Conservation (phyloP, 352 stramenopile genomes). For the Globisporangium sylvaticum region DNA sequence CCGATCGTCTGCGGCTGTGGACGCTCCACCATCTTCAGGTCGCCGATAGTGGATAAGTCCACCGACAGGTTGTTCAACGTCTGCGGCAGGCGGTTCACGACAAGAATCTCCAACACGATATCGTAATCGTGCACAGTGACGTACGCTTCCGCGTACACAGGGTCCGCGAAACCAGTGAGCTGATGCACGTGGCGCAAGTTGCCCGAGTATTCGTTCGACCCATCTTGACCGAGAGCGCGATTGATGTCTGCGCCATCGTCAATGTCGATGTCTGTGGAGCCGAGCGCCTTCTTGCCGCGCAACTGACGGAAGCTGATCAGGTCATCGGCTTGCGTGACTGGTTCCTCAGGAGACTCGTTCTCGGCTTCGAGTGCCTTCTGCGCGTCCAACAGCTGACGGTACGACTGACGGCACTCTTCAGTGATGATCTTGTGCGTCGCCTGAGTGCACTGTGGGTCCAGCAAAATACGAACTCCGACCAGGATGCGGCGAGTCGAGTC, state of each 20-base stretch:
- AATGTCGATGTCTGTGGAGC: conserved; percentile 95
- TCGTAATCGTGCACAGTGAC: conserved; percentile 99
- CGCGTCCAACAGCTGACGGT: conserved; percentile 67
- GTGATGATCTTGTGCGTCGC: conserved; percentile 74
- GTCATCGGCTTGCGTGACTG: conserved; percentile 88
- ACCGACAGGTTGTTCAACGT: conserved; percentile 98
- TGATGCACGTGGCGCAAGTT: conserved; percentile 98
- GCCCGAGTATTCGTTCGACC: conserved; percentile 82
- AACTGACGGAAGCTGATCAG: conserved; percentile 98
- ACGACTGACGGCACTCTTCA: conserved; percentile 75
- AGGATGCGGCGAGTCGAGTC: conserved; percentile 95
- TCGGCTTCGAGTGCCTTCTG: conserved; percentile 71
- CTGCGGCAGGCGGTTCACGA: conserved; percentile 98
- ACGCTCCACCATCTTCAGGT: conserved; percentile 99
- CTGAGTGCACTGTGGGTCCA: conserved; percentile 86
- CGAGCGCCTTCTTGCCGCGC: conserved; percentile 89
- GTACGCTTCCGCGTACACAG: conserved; percentile 98
- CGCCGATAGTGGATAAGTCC: conserved; percentile 98
- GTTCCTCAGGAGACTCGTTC: conserved; percentile 49
- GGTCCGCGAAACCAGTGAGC: conserved; percentile 98
- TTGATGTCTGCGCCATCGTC: conserved; percentile 97
- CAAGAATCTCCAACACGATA: conserved; percentile 98
- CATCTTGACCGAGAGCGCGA: conserved; percentile 90
- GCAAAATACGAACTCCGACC: conserved; percentile 92
- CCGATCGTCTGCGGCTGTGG: conserved; percentile 97